Conservation (phyloP, 1,139 yeast genomes). For the Pichia sp. region DNA sequence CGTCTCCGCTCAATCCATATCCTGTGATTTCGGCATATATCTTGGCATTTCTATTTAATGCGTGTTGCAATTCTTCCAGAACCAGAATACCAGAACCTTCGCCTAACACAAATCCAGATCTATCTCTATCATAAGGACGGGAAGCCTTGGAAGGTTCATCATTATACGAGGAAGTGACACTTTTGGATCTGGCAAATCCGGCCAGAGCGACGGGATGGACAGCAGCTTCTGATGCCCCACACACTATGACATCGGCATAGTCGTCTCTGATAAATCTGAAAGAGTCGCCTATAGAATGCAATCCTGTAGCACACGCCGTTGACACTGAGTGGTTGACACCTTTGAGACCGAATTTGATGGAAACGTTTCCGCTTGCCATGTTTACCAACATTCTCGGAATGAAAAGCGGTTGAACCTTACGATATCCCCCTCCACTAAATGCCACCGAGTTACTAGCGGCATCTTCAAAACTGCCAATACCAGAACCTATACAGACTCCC, state of each 20-base stretch:
- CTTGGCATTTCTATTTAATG: slow-evolving; percentile 49
- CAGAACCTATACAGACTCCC: slow-evolving; percentile 89
- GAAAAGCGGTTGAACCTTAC: slow-evolving; percentile 75
- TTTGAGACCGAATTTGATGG: slow-evolving; percentile 62
- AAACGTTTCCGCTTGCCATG: slow-evolving; percentile 93
- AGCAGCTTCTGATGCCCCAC: slow-evolving; percentile 89
- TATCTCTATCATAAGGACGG: slow-evolving; percentile 72
- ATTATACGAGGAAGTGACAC: slow-evolving; percentile 58
- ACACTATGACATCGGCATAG: slow-evolving; percentile 79
- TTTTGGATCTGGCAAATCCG: slow-evolving; percentile 87
- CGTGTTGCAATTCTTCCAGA: slow-evolving; percentile 73
- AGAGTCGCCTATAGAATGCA: slow-evolving; percentile 92
- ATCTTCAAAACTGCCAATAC: slow-evolving; percentile 86
- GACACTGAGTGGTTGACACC: slow-evolving; percentile 89
- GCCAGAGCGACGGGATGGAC: slow-evolving; percentile 82
- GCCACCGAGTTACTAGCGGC: slow-evolving; percentile 47
- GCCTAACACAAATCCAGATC: slow-evolving; percentile 87
- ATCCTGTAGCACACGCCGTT: slow-evolving; percentile 97
- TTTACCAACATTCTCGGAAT: slow-evolving; percentile 78
- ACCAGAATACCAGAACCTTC: slow-evolving; percentile 87
- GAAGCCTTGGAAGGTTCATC: slow-evolving; percentile 61
- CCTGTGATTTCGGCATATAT: slow-evolving; percentile 81
- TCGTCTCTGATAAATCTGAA: slow-evolving; percentile 69
- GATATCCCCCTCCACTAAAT: slow-evolving; percentile 50
- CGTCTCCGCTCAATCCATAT: slow-evolving; percentile 89